phyloP scores from a whole-genome alignment of 2,329 filamentous ascomycete genomes.

The Monosporascus ibericus region DNA sequence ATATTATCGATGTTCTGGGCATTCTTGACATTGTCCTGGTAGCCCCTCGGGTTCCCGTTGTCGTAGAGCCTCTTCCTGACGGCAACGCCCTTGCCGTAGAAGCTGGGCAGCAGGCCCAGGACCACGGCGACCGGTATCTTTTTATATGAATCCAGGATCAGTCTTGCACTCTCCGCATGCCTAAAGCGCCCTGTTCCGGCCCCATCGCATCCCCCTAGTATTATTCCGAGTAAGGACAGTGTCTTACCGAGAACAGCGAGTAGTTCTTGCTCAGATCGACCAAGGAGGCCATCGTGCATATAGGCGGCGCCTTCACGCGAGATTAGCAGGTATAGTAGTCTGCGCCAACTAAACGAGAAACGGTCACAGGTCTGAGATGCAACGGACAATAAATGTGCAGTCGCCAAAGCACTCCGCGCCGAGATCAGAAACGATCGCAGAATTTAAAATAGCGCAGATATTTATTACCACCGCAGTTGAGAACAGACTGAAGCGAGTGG shows the following conservation, averaged over 20 bases:
- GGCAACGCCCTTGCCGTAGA: slow-evolving; percentile 7
- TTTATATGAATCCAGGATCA: neutral
- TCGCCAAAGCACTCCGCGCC: too few species aligned
- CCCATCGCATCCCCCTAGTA: too few species aligned
- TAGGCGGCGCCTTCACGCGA: too few species aligned
- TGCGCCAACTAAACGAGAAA: too few species aligned
- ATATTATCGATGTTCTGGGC: slow-evolving; percentile 11
- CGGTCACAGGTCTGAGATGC: too few species aligned
- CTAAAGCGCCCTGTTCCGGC: neutral
- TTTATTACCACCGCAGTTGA: too few species aligned
- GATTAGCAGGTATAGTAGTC: too few species aligned
- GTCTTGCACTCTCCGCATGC: neutral
- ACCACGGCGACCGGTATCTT: slow-evolving; percentile 14
- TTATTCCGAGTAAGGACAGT: too few species aligned
- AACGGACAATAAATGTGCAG: too few species aligned
- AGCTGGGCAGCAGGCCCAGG: slow-evolving; percentile 4
- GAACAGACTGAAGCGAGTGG: too few species aligned
- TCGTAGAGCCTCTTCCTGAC: slow-evolving; percentile 5
- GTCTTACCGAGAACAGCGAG: slow-evolving; percentile 16
- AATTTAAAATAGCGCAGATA: too few species aligned
- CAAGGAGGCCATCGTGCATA: slow-evolving; percentile 6
- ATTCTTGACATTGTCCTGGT: slow-evolving; percentile 9
- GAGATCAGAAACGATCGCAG: too few species aligned
- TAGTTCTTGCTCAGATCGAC: slow-evolving; percentile 16
- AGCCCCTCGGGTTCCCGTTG: slow-evolving; percentile 8